Percentiles rank a stretch among this genome's conserved stretches.
These are phyloP conservation scores for Lentinula novae-zelandiae DNA, from an alignment of 1,284 basidiomycete species.

Conservation along the genomic window DNA sequence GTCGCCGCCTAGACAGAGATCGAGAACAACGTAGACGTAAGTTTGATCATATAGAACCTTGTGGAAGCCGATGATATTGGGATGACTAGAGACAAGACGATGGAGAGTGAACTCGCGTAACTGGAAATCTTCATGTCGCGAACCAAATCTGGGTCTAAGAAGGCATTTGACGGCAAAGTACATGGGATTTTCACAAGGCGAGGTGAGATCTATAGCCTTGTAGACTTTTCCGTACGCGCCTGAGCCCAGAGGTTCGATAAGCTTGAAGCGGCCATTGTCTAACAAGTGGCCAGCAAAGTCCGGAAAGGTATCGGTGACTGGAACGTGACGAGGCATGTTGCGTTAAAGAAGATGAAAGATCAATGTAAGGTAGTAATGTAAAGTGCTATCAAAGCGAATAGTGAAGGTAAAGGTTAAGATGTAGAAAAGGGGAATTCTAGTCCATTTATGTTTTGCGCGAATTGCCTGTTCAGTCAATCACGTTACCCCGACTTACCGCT, in stretches of 20 bases:
- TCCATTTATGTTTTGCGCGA: neutral
- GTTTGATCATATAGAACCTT: conserved; percentile 49
- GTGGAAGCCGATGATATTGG: conserved; percentile 66
- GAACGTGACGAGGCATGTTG: conserved; percentile 34
- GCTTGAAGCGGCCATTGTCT: conserved; percentile 54
- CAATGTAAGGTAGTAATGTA: conserved; percentile 16
- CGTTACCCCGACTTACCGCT: neutral
- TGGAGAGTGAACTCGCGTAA: conserved; percentile 40
- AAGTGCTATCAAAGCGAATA: conserved; percentile 3
- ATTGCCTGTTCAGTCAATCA: neutral
- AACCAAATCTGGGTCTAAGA: conserved; percentile 11
- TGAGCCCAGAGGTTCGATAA: conserved; percentile 65
- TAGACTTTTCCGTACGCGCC: conserved; percentile 86
- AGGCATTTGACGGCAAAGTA: conserved; percentile 67
- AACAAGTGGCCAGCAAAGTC: conserved; percentile 45
- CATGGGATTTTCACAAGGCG: conserved; percentile 30
- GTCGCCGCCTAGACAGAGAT: conserved; percentile 50
- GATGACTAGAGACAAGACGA: conserved; percentile 57
- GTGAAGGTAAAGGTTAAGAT: conserved; percentile 1
- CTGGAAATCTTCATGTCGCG: conserved; percentile 17
- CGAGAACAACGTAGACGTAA: conserved; percentile 40
- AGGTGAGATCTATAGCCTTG: conserved; percentile 50
- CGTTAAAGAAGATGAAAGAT: conserved; percentile 6
- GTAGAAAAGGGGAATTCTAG: neutral
- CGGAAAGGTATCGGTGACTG: conserved; percentile 39